A percentile compares a stretch with the other conserved stretches of the same genome.
Evolutionary conservation across 2,329 filamentous ascomycete species (phyloP).

Genomic region (Verticillium isaacii): DNA sequence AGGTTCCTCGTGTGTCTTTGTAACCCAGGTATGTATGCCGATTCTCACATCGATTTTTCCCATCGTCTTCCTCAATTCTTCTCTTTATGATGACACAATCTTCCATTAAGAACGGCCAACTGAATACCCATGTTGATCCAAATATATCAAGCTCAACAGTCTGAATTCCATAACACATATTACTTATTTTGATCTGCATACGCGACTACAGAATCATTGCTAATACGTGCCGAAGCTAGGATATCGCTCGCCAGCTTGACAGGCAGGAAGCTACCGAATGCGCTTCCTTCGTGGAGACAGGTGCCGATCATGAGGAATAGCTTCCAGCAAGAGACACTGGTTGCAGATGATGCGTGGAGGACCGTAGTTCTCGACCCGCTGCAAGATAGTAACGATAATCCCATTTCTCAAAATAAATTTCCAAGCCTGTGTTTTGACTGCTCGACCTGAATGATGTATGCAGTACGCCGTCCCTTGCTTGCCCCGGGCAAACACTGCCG

Average conservation of each 20-base stretch:
- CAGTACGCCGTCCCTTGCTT: no score
- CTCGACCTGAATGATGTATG: background rate
- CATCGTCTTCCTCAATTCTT: background rate
- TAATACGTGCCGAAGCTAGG: background rate
- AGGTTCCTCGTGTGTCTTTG: background rate
- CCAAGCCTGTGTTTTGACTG: no score
- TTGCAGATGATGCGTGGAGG: no score
- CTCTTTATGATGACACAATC: conserved; percentile 8
- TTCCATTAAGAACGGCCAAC: conserved; percentile 16
- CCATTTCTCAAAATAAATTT: no score
- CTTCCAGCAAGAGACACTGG: no score
- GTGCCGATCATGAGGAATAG: no score
- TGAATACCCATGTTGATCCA: conserved; percentile 13
- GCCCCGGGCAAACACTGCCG: no score
- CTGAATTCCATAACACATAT: conserved; percentile 1
- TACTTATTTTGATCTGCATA: background rate
- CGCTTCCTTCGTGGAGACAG: no score
- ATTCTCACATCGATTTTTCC: background rate
- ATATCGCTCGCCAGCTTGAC: background rate
- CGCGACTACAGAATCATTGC: background rate
- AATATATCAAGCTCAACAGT: conserved; percentile 14
- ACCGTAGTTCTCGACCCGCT: no score
- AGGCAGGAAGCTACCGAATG: background rate
- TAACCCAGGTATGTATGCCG: background rate
- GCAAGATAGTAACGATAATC: no score